Percentiles rank a stretch among this genome's conserved stretches.
These are phyloP conservation scores for Didymella sp. DNA, from an alignment of 2,329 filamentous ascomycete species.

Conservation along the genomic window DNA sequence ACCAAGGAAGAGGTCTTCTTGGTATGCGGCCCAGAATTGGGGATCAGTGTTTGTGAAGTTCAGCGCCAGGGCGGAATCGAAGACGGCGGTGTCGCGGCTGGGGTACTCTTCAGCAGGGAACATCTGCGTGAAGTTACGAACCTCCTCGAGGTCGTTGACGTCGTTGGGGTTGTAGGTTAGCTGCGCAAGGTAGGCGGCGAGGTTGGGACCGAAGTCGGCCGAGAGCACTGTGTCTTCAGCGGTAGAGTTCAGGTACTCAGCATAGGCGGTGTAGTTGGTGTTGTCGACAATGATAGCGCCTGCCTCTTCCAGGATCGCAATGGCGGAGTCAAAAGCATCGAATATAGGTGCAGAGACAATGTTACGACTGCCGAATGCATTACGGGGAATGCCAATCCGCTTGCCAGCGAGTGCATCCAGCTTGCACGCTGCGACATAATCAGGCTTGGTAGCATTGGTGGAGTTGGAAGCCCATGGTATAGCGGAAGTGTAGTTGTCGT, in stretches of 20 bases:
- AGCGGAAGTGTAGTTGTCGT: constrained; percentile 65
- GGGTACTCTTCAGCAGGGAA: constrained; percentile 66
- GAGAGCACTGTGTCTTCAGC: constrained; percentile 57
- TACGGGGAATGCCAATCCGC: constrained; percentile 69
- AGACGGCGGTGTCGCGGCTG: constrained; percentile 63
- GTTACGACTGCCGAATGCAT: constrained; percentile 57
- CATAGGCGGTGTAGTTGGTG: constrained; percentile 64
- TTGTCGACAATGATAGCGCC: constrained; percentile 68
- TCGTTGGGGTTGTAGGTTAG: constrained; percentile 65
- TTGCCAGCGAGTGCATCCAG: constrained; percentile 61
- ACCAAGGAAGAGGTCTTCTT: constrained; percentile 61
- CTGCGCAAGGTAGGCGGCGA: constrained; percentile 64
- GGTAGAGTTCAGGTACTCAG: constrained; percentile 52
- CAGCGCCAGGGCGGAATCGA: constrained; percentile 61
- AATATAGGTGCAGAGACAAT: constrained; percentile 50
- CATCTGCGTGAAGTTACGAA: constrained; percentile 63
- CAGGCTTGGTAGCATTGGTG: constrained; percentile 55
- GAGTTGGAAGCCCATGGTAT: constrained; percentile 58
- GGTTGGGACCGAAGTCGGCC: constrained; percentile 66
- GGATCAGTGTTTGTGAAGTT: constrained; percentile 65
- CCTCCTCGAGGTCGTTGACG: constrained; percentile 59
- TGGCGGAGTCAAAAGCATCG: constrained; percentile 62
- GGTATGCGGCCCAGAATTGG: constrained; percentile 65
- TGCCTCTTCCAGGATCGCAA: constrained; percentile 60
- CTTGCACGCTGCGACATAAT: constrained; percentile 68